Percentiles rank a stretch among this genome's conserved stretches.
Evolutionary conservation across 345 rosid genomes (phyloP).

Genomic region (Murraya koenigii): DNA sequence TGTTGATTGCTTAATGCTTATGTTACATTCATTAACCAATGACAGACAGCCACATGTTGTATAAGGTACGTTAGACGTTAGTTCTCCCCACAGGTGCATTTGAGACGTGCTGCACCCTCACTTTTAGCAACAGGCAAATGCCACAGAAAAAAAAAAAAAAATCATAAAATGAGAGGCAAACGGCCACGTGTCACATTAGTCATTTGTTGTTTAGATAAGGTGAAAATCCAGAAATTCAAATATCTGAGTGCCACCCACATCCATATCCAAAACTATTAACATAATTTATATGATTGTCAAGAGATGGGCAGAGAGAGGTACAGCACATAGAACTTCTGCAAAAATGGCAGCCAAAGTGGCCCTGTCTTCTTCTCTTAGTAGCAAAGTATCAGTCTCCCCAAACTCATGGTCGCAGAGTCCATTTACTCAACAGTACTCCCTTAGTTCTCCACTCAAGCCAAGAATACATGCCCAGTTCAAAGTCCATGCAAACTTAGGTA

Average conservation of each 20-base stretch:
- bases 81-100: not conserved
- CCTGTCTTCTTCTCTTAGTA: conserved; percentile 33
- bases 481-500: conserved; percentile 60
- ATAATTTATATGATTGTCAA: not conserved
- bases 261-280: conserved; percentile 13
- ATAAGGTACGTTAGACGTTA: not conserved
- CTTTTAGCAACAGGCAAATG: not conserved
- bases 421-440: conserved; percentile 9
- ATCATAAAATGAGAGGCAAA: not conserved
- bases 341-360: conserved; percentile 55
- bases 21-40: not conserved
- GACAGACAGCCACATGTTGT: not conserved
- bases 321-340: not conserved
- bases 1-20: not conserved
- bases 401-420: conserved; percentile 26
- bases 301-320: not conserved
- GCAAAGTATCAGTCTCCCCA: conserved; percentile 21
- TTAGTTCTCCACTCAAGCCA: conserved; percentile 19
- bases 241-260: conserved; percentile 10
- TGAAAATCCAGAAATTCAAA: not conserved
- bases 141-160: not conserved
- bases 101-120: not conserved
- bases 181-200: not conserved
- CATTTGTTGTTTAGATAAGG: conserved; percentile 25
- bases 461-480: conserved; percentile 37